Evolutionary conservation across 345 rosid species (phyloP).

Genomic region (Garcia nutans): DNA sequence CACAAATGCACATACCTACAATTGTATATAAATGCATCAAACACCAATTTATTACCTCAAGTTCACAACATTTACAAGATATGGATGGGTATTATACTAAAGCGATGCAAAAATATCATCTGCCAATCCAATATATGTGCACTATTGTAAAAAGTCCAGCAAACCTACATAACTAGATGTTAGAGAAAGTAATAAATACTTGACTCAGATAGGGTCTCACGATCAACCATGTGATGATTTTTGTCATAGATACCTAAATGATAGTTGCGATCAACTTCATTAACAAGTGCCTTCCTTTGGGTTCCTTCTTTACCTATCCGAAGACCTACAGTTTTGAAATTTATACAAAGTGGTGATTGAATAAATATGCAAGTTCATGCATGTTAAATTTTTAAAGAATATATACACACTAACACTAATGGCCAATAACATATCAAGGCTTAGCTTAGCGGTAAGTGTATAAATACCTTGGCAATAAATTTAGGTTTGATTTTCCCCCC

Average conservation of each 20-base stretch:
- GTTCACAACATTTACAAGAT: slow-evolving; percentile 84
- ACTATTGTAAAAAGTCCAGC: slow-evolving; percentile 65
- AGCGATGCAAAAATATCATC: slow-evolving; percentile 85
- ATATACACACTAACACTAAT: not conserved
- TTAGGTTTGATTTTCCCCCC: too few species aligned
- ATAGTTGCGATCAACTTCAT: slow-evolving; percentile 58
- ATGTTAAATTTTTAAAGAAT: not conserved
- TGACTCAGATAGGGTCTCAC: slow-evolving; percentile 6
- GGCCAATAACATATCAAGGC: too few species aligned
- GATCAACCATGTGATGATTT: slow-evolving; percentile 12
- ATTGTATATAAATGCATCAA: not conserved
- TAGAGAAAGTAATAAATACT: slow-evolving; percentile 1
- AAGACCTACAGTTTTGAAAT: slow-evolving; percentile 46
- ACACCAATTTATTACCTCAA: slow-evolving; percentile 51
- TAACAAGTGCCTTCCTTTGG: slow-evolving; percentile 76
- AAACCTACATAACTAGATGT: slow-evolving; percentile 51
- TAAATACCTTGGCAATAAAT: too few species aligned
- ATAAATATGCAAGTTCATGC: not conserved
- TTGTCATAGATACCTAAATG: slow-evolving; percentile 54
- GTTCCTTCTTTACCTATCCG: slow-evolving; percentile 81
- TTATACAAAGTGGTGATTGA: not conserved
- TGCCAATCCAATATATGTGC: slow-evolving; percentile 96
- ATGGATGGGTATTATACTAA: slow-evolving; percentile 80
- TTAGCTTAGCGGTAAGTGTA: too few species aligned
- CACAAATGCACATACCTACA: not conserved